Evolutionary conservation across 73 alveolate genomes (phyloP).

Genomic region (Paramecium biaurelia): DNA sequence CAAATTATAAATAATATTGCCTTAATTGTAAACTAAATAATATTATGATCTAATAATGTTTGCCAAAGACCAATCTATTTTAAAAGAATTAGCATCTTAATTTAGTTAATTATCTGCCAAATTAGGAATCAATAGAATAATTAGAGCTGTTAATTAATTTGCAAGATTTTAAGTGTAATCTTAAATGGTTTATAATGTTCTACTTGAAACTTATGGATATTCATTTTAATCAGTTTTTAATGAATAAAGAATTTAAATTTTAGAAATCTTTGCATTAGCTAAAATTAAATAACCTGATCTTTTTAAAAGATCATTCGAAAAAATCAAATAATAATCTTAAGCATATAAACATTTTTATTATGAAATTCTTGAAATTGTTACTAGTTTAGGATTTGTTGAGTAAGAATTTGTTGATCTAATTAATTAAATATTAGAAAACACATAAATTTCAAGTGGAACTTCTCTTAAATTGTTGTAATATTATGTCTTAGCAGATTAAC

Average conservation of each 20-base stretch:
- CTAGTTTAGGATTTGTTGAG: background rate
- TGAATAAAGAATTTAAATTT: background rate
- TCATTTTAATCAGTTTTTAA: background rate
- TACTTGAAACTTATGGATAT: background rate
- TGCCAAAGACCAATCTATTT: background rate
- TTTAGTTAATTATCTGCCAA: background rate
- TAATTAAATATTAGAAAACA: background rate
- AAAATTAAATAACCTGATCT: background rate
- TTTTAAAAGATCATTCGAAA: background rate
- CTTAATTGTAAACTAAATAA: background rate
- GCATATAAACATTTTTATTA: background rate
- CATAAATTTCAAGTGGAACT: background rate
- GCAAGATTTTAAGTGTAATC: background rate
- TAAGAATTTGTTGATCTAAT: background rate
- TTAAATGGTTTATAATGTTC: background rate
- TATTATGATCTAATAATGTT: background rate
- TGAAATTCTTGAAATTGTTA: background rate
- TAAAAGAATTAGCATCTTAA: background rate
- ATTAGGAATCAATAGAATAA: background rate
- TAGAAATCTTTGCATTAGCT: background rate
- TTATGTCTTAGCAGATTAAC: background rate
- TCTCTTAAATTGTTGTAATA: background rate
- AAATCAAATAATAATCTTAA: background rate
- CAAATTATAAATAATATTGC: background rate
- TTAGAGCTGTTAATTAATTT: background rate